Evolutionary conservation across 2,329 filamentous ascomycete species (phyloP).

Genomic region (Arthrinium phaeospermum): DNA sequence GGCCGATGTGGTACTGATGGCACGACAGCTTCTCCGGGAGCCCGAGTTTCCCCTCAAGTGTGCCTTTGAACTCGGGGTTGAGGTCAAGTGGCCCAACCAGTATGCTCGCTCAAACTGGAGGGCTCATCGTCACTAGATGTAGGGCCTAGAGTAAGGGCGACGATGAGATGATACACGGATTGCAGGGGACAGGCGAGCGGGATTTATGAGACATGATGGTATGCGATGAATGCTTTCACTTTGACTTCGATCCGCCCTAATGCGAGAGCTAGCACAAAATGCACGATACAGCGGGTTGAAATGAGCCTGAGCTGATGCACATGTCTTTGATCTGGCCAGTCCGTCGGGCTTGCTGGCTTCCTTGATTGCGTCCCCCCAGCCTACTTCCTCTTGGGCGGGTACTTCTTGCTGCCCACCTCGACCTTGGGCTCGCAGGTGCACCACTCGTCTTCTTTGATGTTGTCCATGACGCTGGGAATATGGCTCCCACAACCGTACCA

Average conservation of each 20-base stretch:
- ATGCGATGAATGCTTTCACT: constrained; percentile 1
- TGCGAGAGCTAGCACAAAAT: neutral
- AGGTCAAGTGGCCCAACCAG: constrained; percentile 76
- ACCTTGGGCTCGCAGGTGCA: constrained; percentile 71
- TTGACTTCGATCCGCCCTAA: neutral
- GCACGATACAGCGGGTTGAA: neutral
- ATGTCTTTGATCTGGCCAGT: neutral
- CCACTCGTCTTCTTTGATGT: constrained; percentile 46
- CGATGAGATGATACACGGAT: neutral
- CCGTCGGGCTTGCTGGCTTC: neutral
- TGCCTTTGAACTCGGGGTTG: constrained; percentile 74
- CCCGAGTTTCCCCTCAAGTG: constrained; percentile 77
- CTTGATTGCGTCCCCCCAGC: neutral
- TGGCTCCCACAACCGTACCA: constrained; percentile 71
- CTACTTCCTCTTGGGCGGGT: constrained; percentile 65
- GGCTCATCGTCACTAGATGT: constrained; percentile 33
- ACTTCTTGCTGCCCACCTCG: constrained; percentile 63
- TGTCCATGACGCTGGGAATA: constrained; percentile 20
- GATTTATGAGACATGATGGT: neutral
- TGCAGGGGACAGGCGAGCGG: neutral
- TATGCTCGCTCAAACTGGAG: constrained; percentile 48
- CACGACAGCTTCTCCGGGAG: constrained; percentile 80
- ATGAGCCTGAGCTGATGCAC: neutral
- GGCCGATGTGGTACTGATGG: constrained; percentile 76
- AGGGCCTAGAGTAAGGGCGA: constrained; percentile 17